phyloP scores from a whole-genome alignment of 257 asterid genomes.

The Scutellaria galericulata region DNA sequence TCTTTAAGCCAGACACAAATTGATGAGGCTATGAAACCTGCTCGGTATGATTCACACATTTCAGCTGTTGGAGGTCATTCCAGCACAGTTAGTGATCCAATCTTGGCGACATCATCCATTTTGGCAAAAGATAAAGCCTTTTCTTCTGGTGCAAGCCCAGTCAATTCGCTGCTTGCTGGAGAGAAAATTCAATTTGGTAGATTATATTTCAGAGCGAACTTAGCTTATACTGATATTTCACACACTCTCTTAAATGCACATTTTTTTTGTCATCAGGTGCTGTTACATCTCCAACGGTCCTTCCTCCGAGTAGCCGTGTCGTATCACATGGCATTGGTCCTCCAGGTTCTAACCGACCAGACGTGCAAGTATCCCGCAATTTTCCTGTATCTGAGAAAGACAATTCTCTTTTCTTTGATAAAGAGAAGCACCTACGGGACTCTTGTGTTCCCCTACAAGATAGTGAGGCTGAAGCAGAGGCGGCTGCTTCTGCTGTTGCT shows the following conservation, averaged over 20 bases:
- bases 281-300: constrained; percentile 87
- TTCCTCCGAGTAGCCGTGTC: constrained; percentile 70
- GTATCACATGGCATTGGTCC: constrained; percentile 70
- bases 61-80: constrained; percentile 72
- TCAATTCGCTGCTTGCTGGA: constrained; percentile 92
- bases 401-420: constrained; percentile 59
- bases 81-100: constrained; percentile 56
- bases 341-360: constrained; percentile 86
- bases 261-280: constrained; percentile 61
- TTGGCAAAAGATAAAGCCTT: constrained; percentile 68
- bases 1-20: constrained; percentile 86
- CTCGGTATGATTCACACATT: constrained; percentile 59
- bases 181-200: constrained; percentile 97
- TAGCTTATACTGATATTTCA: neutral
- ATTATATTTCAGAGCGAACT: constrained; percentile 1
- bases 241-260: neutral
- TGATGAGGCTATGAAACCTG: constrained; percentile 91
- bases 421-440: constrained; percentile 62
- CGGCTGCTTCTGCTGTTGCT: constrained; percentile 95
- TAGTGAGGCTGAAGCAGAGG: constrained; percentile 90
- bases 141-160: constrained; percentile 78
- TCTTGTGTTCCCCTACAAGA: constrained; percentile 65
- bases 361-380: constrained; percentile 61
- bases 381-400: constrained; percentile 63
- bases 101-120: constrained; percentile 60